A percentile compares a stretch with the other conserved stretches of the same genome.
Evolutionary conservation across 441 rosid genomes (phyloP).

Genomic region (Gossypium trilobum): DNA sequence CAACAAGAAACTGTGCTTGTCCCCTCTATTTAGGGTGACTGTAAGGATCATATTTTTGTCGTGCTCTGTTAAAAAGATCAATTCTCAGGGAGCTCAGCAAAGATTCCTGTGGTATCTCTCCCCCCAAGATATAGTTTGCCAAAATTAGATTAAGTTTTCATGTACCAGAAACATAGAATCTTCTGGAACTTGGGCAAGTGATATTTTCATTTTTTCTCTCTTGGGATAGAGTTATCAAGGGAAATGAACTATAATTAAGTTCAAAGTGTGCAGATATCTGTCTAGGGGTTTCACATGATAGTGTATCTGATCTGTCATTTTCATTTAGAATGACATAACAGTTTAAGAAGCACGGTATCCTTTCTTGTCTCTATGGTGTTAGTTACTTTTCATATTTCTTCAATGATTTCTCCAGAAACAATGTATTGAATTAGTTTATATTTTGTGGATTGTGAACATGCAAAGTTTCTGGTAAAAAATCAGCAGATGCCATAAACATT

Average conservation of each 20-base stretch:
- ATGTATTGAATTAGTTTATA: background rate
- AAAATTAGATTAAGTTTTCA: background rate
- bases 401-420: background rate
- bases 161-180: background rate
- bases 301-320: background rate
- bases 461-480: slow-evolving; percentile 38
- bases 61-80: background rate
- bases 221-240: background rate
- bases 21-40: background rate
- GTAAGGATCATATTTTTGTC: background rate
- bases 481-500: slow-evolving; percentile 29
- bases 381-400: background rate
- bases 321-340: background rate
- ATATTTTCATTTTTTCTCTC: background rate
- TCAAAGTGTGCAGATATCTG: background rate
- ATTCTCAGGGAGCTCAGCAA: background rate
- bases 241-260: slow-evolving; percentile 3
- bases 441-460: slow-evolving; percentile 11
- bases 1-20: background rate
- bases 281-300: background rate
- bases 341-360: background rate
- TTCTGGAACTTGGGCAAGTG: background rate
- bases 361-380: background rate
- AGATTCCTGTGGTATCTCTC: too few relatives aligned
- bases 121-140: background rate